phyloP scores from a whole-genome alignment of 257 asterid genomes.

The Solanum acaule region DNA sequence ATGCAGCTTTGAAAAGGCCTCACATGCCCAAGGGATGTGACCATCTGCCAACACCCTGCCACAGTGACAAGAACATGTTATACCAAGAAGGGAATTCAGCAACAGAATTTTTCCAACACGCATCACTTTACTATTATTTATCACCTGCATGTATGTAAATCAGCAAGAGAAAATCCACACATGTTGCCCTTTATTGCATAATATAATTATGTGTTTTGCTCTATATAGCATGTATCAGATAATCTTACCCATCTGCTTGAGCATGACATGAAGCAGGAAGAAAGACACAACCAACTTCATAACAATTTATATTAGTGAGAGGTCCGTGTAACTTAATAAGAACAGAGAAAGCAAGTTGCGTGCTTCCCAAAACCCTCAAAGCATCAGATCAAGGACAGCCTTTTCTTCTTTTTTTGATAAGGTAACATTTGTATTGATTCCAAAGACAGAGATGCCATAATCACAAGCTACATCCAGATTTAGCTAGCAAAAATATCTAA shows the following conservation, averaged over 20 bases:
- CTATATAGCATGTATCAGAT: neutral
- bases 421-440: neutral
- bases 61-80: neutral
- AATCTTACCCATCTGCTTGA: neutral
- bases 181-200: neutral
- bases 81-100: neutral
- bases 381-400: neutral
- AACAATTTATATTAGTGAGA: neutral
- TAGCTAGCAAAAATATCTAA: neutral
- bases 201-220: neutral
- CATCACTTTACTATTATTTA: neutral
- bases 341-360: neutral
- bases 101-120: neutral
- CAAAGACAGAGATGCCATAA: neutral
- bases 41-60: slow-evolving; percentile 97
- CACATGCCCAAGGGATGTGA: slow-evolving; percentile 97
- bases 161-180: neutral
- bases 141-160: neutral
- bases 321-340: neutral
- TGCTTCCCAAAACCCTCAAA: neutral
- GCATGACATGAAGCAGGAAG: neutral
- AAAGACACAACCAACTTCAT: neutral
- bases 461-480: neutral
- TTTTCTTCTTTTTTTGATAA: neutral
- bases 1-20: slow-evolving; percentile 83